phyloP scores from a whole-genome alignment of 306 rosid species.

The Quercus robur region DNA sequence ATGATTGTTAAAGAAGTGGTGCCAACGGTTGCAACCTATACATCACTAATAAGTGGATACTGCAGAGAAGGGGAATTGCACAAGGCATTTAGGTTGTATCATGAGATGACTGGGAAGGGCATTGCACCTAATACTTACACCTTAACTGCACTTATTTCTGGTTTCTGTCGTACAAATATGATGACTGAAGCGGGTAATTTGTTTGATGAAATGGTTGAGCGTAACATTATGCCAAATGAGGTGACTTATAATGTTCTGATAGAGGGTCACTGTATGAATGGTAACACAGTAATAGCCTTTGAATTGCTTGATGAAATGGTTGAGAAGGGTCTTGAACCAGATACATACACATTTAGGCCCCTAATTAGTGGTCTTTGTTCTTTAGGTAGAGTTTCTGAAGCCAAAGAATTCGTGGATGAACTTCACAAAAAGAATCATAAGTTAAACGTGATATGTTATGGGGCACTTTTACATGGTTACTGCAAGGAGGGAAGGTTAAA shows the following conservation, averaged over 20 bases:
- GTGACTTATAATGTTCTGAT: slow-evolving; percentile 92
- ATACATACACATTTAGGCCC: slow-evolving; percentile 80
- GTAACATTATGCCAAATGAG: slow-evolving; percentile 71
- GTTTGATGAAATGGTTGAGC: slow-evolving; percentile 60
- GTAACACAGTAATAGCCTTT: slow-evolving; percentile 66
- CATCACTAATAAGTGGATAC: slow-evolving; percentile 66
- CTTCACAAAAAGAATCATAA: slow-evolving; percentile 55
- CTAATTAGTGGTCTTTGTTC: slow-evolving; percentile 79
- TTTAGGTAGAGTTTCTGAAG: slow-evolving; percentile 68
- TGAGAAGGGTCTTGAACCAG: slow-evolving; percentile 66
- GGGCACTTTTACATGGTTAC: slow-evolving; percentile 77
- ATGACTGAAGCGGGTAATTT: slow-evolving; percentile 66
- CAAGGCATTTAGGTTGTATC: slow-evolving; percentile 60
- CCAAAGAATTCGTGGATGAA: slow-evolving; percentile 64
- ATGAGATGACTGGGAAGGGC: slow-evolving; percentile 70
- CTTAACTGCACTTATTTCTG: slow-evolving; percentile 74
- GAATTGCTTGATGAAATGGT: slow-evolving; percentile 76
- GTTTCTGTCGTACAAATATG: slow-evolving; percentile 55
- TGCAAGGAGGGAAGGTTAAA: slow-evolving; percentile 75
- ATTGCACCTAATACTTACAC: slow-evolving; percentile 67
- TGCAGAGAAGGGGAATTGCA: slow-evolving; percentile 53
- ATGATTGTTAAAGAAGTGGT: slow-evolving; percentile 62
- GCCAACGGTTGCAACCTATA: slow-evolving; percentile 72
- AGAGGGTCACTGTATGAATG: slow-evolving; percentile 66
- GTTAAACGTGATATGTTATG: slow-evolving; percentile 82